Conservation (phyloP, 2,329 filamentous ascomycete species). For the Didymella segeticola region DNA sequence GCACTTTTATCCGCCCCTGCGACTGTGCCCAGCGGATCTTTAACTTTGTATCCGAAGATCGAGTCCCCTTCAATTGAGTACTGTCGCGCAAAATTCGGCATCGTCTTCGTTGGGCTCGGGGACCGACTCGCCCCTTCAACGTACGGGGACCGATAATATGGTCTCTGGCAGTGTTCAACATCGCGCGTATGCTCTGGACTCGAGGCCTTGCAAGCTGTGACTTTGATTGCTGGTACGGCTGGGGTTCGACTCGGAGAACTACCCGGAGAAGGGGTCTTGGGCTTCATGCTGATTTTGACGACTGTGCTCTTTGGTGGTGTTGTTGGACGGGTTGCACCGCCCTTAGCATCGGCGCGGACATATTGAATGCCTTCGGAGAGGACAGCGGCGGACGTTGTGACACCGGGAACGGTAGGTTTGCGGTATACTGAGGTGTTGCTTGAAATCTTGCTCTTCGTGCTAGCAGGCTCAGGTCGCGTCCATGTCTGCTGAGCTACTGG, state of each 20-base stretch:
- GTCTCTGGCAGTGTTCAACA: not conserved
- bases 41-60: constrained; percentile 32
- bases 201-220: not conserved
- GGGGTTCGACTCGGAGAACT: not conserved
- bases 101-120: constrained; percentile 30
- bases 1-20: constrained; percentile 16
- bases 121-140: constrained; percentile 20
- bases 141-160: constrained; percentile 23
- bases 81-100: constrained; percentile 30
- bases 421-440: constrained; percentile 16
- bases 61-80: constrained; percentile 29
- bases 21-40: constrained; percentile 20
- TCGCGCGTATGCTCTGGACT: not conserved
- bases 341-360: constrained; percentile 18
- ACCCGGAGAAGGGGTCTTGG: constrained; percentile 13
- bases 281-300: constrained; percentile 33
- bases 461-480: constrained; percentile 3
- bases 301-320: constrained; percentile 19
- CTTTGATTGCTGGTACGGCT: not conserved
- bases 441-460: constrained; percentile 1
- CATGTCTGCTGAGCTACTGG: constrained; percentile 27
- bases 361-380: constrained; percentile 5
- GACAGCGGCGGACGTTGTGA: constrained; percentile 8
- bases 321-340: constrained; percentile 13
- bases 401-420: constrained; percentile 17